Evolutionary conservation across 2,329 filamentous ascomycete species (phyloP), one percentile per base, ranked within the genome.

Genomic region (Thielaviopsis euricoi): DNA sequence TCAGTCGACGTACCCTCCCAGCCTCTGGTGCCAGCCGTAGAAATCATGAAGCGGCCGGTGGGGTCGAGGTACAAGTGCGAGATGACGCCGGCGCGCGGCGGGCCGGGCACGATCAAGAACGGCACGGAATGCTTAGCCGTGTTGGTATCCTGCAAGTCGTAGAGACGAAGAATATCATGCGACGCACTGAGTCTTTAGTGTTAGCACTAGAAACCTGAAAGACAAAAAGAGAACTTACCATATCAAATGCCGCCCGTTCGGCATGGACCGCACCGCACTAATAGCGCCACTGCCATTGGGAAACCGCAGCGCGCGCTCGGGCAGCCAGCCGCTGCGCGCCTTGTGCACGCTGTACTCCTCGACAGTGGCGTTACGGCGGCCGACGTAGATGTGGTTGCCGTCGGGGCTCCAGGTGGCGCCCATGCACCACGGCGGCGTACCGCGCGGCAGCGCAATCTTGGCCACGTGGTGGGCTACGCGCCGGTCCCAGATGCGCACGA

Each of bases 401-500:
- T 96, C 87, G 0, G 89, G 89, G 57, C 86, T 91, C 93, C 93
- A 98, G 72, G 89, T 95, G 0, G 89, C 89, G 63, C 88, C 90
- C 83, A 95, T 96, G 70, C 91, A 97, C 91, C 91, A 98, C 0
- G 91, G 93, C 1, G 93, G 91, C 0, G 89, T 87, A 19, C 83
- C 82, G 12, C 82, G 80, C 12, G 83, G 76, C 19, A 86, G 87
- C 1, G 77, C 76, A 58, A 97, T 91, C 26, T 84, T 82, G 2
- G 93, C 89, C 1, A 95, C 77, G 0, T 91, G 86, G 40, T 85
- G 79, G 1, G 80, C 79, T 62, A 86, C 80, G 21, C 93, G 82
- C 2, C 85, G 76, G 66, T 98, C 95, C 91, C 93, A 98, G 63
- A 98, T 82, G n/a, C 89, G 85, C 51, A 98, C 76, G 0, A 83